phyloP scores from a whole-genome alignment of 441 rosid genomes.

The Erysimum pusillum region DNA sequence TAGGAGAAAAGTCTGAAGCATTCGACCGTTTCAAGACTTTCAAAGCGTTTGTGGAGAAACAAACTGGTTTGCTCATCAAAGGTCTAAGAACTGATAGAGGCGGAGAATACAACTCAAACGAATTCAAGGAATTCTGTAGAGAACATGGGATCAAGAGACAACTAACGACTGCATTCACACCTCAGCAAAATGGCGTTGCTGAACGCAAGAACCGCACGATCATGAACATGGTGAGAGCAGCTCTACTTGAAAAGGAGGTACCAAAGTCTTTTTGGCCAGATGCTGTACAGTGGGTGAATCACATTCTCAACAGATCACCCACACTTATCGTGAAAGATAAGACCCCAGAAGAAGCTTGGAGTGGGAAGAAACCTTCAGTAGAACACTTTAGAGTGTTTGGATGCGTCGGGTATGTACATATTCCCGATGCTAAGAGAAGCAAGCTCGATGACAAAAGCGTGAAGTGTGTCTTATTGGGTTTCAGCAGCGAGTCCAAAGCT shows the following conservation, averaged over 20 bases:
- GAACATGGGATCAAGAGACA: background rate
- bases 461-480: background rate
- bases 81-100: background rate
- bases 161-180: background rate
- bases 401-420: background rate
- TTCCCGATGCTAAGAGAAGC: background rate
- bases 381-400: background rate
- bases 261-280: background rate
- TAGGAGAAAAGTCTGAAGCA: background rate
- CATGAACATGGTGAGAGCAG: background rate
- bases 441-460: background rate
- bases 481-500: background rate
- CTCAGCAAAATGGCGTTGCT: background rate
- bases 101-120: background rate
- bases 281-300: background rate
- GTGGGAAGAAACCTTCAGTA: background rate
- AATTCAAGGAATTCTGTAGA: background rate
- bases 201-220: background rate
- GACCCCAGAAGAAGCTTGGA: background rate
- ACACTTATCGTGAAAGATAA: background rate
- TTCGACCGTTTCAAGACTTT: background rate
- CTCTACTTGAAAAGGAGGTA: background rate
- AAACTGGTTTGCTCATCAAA: background rate
- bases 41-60: background rate
- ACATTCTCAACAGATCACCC: background rate